A percentile compares a stretch with the other conserved stretches of the same genome.
Conservation (phyloP, 139 green algal genomes). For the Auxenochlorella protothecoides region DNA sequence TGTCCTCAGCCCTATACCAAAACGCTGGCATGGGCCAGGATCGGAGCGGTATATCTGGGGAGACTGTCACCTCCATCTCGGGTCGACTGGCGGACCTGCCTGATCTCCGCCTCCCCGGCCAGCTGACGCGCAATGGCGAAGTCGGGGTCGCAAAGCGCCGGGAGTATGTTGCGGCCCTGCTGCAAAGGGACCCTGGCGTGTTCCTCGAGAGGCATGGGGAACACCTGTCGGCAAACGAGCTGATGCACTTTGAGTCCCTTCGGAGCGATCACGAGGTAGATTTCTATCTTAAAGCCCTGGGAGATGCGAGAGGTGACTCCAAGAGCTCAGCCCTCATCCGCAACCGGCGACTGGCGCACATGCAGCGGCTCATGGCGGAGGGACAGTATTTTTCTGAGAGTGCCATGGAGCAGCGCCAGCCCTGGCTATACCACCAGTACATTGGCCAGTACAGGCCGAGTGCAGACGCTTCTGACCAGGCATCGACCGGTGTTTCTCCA, state of each 20-base stretch:
- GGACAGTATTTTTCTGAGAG: constrained; percentile 50
- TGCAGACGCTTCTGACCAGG: not conserved
- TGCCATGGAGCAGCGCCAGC: constrained; percentile 50
- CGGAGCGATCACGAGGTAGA: constrained; percentile 30
- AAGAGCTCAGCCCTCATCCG: constrained; percentile 14
- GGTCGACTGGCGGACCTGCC: constrained; percentile 7
- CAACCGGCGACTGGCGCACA: constrained; percentile 59
- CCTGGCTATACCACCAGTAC: constrained; percentile 54
- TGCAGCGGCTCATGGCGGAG: constrained; percentile 25
- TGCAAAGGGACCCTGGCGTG: constrained; percentile 34
- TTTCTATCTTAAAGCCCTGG: constrained; percentile 29
- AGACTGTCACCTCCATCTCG: constrained; percentile 3
- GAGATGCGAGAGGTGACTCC: constrained; percentile 10
- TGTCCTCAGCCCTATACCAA: not conserved
- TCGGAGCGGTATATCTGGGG: not conserved
- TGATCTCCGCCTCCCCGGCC: constrained; percentile 12
- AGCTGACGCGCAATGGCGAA: constrained; percentile 1
- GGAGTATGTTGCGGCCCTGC: constrained; percentile 27
- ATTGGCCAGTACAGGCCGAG: constrained; percentile 32
- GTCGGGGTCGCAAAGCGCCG: not conserved
- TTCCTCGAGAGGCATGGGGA: constrained; percentile 40
- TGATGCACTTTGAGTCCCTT: constrained; percentile 28
- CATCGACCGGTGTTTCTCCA: no score
- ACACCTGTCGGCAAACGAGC: constrained; percentile 20
- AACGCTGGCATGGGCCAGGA: constrained; percentile 9